These are phyloP conservation scores for Nicotiana rustica DNA, from an alignment of 305 asterid genomes.

Conservation along the genomic window DNA sequence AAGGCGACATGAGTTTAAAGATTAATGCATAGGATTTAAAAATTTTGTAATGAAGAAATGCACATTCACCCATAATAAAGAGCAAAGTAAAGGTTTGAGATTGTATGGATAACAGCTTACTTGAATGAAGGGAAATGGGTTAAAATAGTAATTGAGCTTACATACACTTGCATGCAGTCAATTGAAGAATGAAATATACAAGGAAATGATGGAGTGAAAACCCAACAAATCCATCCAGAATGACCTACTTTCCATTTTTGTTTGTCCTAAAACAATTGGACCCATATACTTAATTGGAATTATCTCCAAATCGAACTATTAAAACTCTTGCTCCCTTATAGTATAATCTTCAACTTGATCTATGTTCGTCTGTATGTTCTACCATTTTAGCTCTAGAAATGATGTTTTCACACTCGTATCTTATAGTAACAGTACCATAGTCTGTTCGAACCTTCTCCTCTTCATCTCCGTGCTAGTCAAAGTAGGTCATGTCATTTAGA, in stretches of 20 bases:
- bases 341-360: background rate
- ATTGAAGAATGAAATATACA: background rate
- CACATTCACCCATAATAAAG: background rate
- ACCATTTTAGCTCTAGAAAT: background rate
- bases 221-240: constrained; percentile 12
- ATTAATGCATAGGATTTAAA: background rate
- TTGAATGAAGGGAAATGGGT: background rate
- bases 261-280: background rate
- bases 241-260: background rate
- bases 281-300: constrained; percentile 6
- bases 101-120: background rate
- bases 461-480: background rate
- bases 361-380: background rate
- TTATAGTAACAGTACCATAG: background rate
- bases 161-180: background rate
- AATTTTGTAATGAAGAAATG: background rate
- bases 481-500: background rate
- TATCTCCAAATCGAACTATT: background rate
- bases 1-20: background rate
- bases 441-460: background rate
- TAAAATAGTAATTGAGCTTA: background rate
- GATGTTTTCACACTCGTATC: background rate
- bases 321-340: background rate
- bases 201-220: background rate
- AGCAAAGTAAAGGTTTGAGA: background rate